A percentile compares a stretch with the other conserved stretches of the same genome.
Conservation (phyloP, 371 early-diverging fungal genomes). For the Choanephora cucurbitarum region DNA sequence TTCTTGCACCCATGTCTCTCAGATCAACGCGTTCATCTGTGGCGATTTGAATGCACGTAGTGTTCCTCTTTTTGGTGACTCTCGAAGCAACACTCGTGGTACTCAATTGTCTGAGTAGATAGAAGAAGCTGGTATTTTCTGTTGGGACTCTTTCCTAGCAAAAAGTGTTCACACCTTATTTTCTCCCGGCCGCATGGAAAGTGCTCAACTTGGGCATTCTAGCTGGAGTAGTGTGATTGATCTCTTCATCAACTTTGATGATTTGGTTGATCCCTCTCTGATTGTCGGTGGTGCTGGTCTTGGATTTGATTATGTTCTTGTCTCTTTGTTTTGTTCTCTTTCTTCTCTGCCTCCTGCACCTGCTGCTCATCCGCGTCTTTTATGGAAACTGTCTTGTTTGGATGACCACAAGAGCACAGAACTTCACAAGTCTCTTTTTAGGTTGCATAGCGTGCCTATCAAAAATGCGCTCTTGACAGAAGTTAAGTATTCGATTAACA, state of each 20-base stretch:
- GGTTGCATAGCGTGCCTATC: background rate
- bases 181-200: too few relatives aligned
- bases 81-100: slow-evolving; percentile 7
- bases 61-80: slow-evolving; percentile 6
- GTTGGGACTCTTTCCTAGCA: slow-evolving; percentile 4
- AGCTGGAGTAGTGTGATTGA: slow-evolving; percentile 5
- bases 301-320: slow-evolving; percentile 4
- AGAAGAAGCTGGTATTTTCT: background rate
- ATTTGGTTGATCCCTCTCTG: background rate
- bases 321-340: background rate
- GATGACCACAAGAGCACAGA: slow-evolving; percentile 1
- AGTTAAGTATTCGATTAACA: too few relatives aligned
- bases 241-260: background rate
- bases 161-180: background rate
- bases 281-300: background rate
- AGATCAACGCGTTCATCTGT: slow-evolving; percentile 12
- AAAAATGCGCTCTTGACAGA: background rate
- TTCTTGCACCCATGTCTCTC: slow-evolving; percentile 5
- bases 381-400: slow-evolving; percentile 7
- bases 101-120: background rate
- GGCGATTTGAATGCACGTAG: slow-evolving; percentile 19
- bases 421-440: background rate
- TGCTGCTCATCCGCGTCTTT: slow-evolving; percentile 2
- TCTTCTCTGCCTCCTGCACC: background rate
- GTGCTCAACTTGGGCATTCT: too few relatives aligned